These are phyloP conservation scores for Spathaspora gorwiae DNA, from an alignment of 805 yeast species.

Conservation along the genomic window DNA sequence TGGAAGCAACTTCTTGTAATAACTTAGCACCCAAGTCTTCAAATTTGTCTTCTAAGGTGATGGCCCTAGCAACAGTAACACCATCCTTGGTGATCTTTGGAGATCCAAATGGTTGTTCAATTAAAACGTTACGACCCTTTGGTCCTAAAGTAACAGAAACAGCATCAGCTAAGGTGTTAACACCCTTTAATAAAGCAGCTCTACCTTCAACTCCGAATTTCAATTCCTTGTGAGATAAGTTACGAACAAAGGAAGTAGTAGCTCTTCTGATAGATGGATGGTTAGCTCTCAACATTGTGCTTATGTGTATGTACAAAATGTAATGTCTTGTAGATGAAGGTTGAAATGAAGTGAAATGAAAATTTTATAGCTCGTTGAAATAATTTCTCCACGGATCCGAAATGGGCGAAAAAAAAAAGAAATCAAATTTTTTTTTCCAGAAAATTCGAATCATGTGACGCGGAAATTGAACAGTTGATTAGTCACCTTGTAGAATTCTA, in stretches of 20 bases:
- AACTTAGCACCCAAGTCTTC: slow-evolving; percentile 96
- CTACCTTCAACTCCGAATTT: slow-evolving; percentile 97
- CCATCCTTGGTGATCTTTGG: slow-evolving; percentile 99
- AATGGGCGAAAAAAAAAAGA: not conserved
- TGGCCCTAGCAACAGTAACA: slow-evolving; percentile 90
- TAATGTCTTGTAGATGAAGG: not conserved
- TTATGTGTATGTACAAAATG: not conserved
- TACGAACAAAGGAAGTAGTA: slow-evolving; percentile 42
- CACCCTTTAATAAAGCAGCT: slow-evolving; percentile 90
- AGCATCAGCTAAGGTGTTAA: slow-evolving; percentile 90
- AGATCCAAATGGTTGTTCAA: slow-evolving; percentile 93
- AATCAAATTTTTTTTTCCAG: slow-evolving; percentile 8
- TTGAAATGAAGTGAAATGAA: slow-evolving; percentile 1
- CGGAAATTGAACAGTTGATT: no score
- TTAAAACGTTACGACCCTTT: slow-evolving; percentile 93
- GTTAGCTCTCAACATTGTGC: slow-evolving; percentile 43
- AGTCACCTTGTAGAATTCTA: no score
- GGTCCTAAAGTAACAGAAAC: slow-evolving; percentile 97
- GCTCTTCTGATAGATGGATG: slow-evolving; percentile 35
- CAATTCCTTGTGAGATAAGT: slow-evolving; percentile 79
- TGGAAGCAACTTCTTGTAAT: slow-evolving; percentile 93
- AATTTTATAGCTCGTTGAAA: slow-evolving; percentile 1
- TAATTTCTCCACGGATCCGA: not conserved
- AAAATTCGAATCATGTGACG: slow-evolving; percentile 7
- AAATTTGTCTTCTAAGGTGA: slow-evolving; percentile 79